Base-by-base conservation (phyloP, 768 basidiomycete species). In the Heimioporus sp. region DNA sequence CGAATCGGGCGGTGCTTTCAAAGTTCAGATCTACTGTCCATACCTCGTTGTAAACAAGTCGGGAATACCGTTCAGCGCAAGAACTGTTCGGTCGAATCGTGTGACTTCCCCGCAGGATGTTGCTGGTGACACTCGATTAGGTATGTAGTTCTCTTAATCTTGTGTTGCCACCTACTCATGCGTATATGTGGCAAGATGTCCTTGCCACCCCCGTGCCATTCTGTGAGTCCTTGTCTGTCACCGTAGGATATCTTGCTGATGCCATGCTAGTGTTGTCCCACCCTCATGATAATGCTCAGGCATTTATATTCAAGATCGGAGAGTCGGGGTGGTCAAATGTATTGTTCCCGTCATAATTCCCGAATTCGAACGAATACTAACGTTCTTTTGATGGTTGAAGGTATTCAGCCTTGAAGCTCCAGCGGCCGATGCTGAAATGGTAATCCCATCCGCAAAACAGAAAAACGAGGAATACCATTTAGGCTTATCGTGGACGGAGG, bases 1-100 rank as follows among this genome's bases (percentile, higher is more conserved):
- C 8, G 83, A 97, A 46, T 88, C 95, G 7, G 97, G 95, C 2
- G 94, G 95, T 20, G 93, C 95, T 1, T 95, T 97, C 79, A 93
- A 89, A 69, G 91, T 97, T 0, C 96, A 98, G 67, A 83, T 99
- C 41, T 98, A 91, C 65, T 83, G 83, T 56, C 94, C 95, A 3
- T 98, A 87, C 63, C 73, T 98, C 46, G 72, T 98, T 38, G 68
- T 96, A 67, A 99, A 99, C 73, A 98, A 97, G 74, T 94, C 94
- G 0, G 87, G 86, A 8, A 70, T 94, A 34, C 86, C 93, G 2
- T 96, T 96, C 63, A 75, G 74, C 11, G 74, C 94, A 30, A 84
- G 78, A 54, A 85, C 88, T 13, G 71, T 76, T 17, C 79, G 83
- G 28, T 78, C 85, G 3, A 76, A 76, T 59, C 80, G 88, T 19